Evolutionary conservation across 2,329 filamentous ascomycete genomes (phyloP), one percentile per base, ranked within the genome.

Genomic region (Botryotinia convoluta): DNA sequence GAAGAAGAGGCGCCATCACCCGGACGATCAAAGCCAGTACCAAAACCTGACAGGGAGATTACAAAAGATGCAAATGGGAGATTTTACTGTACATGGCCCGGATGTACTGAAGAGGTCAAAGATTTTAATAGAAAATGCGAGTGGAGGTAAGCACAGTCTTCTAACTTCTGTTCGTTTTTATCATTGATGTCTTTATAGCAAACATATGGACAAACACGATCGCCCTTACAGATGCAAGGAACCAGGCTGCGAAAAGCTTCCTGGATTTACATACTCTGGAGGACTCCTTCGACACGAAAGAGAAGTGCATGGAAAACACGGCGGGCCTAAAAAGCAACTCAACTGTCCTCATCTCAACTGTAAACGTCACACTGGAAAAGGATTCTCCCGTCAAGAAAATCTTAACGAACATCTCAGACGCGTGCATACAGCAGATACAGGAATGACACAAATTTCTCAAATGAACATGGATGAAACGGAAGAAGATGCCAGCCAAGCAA

Each of bases 201-300:
- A 98, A 84, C 95, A 98, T 82, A 98, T 98, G 95, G 95, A 98
- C 84, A 97, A 97, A 82, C 95, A 98, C 81, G 94, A 97, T 78
- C 88, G 95, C 20, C 95, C 95, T 1, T 98, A 98, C 81, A 93
- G 94, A 79, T 98, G 95, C 82, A 87, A 85, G 35, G 90, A 92
- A 61, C 87, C 89, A n/a, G 92, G 92, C 54, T 98, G 95, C 82
- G 93, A 95, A 79, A 97, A 97, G 79, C 88, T 97, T 0, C 93
- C 93, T 70, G 95, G 95, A 1, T 98, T 98, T 82, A 98, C 95
- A 1, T 98, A 98, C 81, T 95, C 93, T 0, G 95, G 95, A 26
- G 95, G 95, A 5, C 88, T 98, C 0, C 84, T 97, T 29, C 89
- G 95, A 63, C 95, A 98, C 83, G 92, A 97, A 83, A 91, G 95